Percentiles rank a stretch among this genome's conserved stretches.
phyloP scores from a whole-genome alignment of 2,329 filamentous ascomycete genomes.

The Cladosporium sp. region DNA sequence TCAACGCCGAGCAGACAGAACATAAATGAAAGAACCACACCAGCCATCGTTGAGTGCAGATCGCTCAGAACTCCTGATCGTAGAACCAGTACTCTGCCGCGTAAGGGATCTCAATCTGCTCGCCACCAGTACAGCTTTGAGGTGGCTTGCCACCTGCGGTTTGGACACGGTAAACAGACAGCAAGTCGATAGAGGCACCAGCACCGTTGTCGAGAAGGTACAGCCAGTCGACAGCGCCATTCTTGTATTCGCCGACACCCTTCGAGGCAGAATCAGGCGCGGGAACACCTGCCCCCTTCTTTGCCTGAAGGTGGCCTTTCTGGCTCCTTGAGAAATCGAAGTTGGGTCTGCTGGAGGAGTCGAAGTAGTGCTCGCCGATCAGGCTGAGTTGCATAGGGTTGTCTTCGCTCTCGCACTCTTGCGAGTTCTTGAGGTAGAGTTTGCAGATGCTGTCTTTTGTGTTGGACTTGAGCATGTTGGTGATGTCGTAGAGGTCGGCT shows the following conservation, averaged over 20 bases:
- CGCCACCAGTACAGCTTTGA: slow-evolving; percentile 32
- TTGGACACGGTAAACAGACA: slow-evolving; percentile 45
- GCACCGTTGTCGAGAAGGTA: slow-evolving; percentile 38
- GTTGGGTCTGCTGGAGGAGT: slow-evolving; percentile 46
- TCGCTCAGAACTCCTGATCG: slow-evolving; percentile 19
- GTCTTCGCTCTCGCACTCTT: slow-evolving; percentile 2
- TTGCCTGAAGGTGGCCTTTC: slow-evolving; percentile 34
- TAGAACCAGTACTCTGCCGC: slow-evolving; percentile 48
- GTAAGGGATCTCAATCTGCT: slow-evolving; percentile 39
- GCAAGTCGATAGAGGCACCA: slow-evolving; percentile 35
- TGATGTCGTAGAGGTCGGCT: slow-evolving; percentile 43
- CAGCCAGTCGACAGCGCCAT: slow-evolving; percentile 45
- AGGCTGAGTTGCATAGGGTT: slow-evolving; percentile 12
- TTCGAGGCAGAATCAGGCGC: slow-evolving; percentile 47
- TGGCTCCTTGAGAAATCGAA: slow-evolving; percentile 46
- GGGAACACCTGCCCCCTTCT: slow-evolving; percentile 47
- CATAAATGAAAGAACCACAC: neutral
- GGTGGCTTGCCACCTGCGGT: slow-evolving; percentile 44
- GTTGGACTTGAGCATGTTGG: slow-evolving; percentile 34
- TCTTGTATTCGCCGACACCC: slow-evolving; percentile 31
- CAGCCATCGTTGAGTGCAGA: neutral
- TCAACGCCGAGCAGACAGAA: neutral
- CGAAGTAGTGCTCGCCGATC: slow-evolving; percentile 66
- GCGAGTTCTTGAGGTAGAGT: slow-evolving; percentile 15
- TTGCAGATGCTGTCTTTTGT: slow-evolving; percentile 18